Percentiles rank a stretch among this genome's conserved stretches.
Evolutionary conservation across 805 yeast genomes (phyloP).

Genomic region (Kluyveromyces dobzhanskii): DNA sequence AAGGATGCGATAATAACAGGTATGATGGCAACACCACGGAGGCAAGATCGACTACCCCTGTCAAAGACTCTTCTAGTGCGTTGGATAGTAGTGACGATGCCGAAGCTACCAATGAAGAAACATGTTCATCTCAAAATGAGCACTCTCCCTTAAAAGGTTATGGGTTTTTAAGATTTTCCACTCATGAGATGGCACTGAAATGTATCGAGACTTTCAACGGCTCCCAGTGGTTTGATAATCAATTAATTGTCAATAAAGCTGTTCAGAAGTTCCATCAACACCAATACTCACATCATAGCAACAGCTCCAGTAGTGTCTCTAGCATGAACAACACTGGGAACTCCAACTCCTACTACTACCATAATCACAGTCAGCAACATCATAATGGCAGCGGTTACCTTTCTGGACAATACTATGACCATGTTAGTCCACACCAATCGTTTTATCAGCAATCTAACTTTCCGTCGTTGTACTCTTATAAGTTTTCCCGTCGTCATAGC

Average conservation of each 20-base stretch:
- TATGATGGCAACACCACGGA: too few relatives aligned
- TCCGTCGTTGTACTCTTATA: background rate
- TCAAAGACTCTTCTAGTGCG: too few relatives aligned
- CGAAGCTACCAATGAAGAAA: slow-evolving; percentile 7
- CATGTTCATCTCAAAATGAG: slow-evolving; percentile 9
- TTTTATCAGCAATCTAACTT: background rate
- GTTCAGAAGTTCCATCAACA: slow-evolving; percentile 21
- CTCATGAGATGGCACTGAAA: slow-evolving; percentile 40
- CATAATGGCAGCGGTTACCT: too few relatives aligned
- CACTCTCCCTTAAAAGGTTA: slow-evolving; percentile 31
- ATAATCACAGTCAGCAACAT: slow-evolving; percentile 1
- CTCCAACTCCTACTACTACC: background rate
- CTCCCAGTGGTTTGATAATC: slow-evolving; percentile 28
- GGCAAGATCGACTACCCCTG: too few relatives aligned
- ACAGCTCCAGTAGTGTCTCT: background rate
- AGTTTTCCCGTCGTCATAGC: slow-evolving; percentile 8
- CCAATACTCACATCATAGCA: slow-evolving; percentile 7
- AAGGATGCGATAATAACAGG: too few relatives aligned
- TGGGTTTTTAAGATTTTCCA: slow-evolving; percentile 46
- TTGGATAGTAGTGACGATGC: slow-evolving; percentile 3
- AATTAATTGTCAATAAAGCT: slow-evolving; percentile 31
- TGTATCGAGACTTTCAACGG: slow-evolving; percentile 44
- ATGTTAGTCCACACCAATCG: slow-evolving; percentile 1
- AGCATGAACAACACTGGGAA: background rate
- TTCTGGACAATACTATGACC: background rate